Evolutionary conservation across 257 asterid genomes (phyloP), one percentile per base, ranked within the genome.

Genomic region (Salvia hispanica): DNA sequence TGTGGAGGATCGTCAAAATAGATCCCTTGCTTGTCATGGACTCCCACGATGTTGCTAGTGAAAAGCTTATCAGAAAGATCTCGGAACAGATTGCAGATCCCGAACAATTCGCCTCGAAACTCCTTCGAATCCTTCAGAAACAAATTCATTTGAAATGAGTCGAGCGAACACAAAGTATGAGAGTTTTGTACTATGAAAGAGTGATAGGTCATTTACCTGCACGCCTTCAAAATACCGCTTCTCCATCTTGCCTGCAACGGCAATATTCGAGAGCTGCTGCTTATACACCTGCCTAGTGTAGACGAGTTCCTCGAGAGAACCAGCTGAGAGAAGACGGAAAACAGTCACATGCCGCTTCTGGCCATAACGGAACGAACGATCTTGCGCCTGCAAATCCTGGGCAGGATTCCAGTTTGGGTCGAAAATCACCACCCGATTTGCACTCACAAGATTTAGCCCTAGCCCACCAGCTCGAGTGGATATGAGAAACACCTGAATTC

Each of bases 341-440:
- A 90, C 99, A 53, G 88, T 79, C 61, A 93, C 97, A 65, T 90
- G 96, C 67, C 97, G 75, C 76, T 86, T 90, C 81, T 93, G 97
- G 50, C 99, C 97, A 70, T 71, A 90, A 33, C 96, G 90, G 67
- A 93, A 93, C 60, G 99, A 90, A 64, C 99, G 83, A 50, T 93
- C 99, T 75, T 90, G 99, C 9, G 99, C 99, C 85, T 93, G 99
- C 80, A 93, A 71, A 82, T 93, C 97, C 72, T 93, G 97, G 44
- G 99, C 94, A 7, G 97, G 99, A 64, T 93, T 93, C 97, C 99
- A 93, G 78, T 90, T 90, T 52, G 99, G 99, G 76, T 93, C 97
- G 69, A 93, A 93, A 72, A 90, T 86, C 40, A 93, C 97, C 21
- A 93, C 99, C 25, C 97, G 85, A 78, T 93, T 93, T 45, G 99